Percentiles rank a stretch among this genome's conserved stretches.
These are phyloP conservation scores for Fremontodendron californicum DNA, from an alignment of 345 rosid species.

Conservation along the genomic window DNA sequence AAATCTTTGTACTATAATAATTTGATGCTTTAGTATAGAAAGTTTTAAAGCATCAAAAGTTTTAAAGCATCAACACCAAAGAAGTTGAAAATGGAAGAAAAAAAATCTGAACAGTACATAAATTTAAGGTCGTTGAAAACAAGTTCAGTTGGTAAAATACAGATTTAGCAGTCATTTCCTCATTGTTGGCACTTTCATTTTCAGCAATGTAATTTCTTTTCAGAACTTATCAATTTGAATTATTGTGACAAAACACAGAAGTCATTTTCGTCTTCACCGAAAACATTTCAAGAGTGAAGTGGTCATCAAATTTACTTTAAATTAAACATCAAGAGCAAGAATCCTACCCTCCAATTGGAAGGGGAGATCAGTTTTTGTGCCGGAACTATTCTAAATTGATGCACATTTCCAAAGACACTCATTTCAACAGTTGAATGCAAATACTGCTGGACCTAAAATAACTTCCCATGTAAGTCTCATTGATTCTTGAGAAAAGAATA, in stretches of 20 bases:
- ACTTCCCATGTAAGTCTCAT: background rate
- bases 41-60: background rate
- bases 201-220: background rate
- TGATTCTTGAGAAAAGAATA: background rate
- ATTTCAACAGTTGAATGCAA: constrained; percentile 4
- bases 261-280: background rate
- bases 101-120: background rate
- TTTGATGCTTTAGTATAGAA: background rate
- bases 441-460: background rate
- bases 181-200: background rate
- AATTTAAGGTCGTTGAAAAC: background rate
- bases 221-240: background rate
- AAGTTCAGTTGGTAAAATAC: background rate
- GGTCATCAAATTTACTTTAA: background rate
- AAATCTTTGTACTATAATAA: background rate
- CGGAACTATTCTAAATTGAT: background rate
- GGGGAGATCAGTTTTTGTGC: background rate
- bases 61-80: background rate
- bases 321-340: background rate
- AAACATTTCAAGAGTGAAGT: background rate
- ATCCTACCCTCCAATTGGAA: background rate
- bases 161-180: background rate
- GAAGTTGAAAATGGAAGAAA: background rate
- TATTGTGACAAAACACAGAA: background rate
- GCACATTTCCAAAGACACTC: background rate